phyloP scores from a whole-genome alignment of 257 asterid genomes.

The Solanum lycopersicoides region DNA sequence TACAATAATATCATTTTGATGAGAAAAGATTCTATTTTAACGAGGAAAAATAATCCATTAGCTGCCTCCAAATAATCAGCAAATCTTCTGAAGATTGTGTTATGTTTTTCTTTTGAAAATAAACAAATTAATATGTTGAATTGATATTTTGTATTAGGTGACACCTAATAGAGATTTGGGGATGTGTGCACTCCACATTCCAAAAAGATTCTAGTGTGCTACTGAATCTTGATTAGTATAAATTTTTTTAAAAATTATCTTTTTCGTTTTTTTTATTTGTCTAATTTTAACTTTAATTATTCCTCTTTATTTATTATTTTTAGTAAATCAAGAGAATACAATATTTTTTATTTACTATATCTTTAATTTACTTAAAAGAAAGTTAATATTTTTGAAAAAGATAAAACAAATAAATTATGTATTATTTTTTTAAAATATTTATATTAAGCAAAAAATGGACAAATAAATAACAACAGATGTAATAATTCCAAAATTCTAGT shows the following conservation, averaged over 20 bases:
- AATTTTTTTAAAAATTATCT: background rate
- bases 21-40: background rate
- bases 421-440: too few relatives aligned
- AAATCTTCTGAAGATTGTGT: background rate
- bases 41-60: background rate
- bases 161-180: background rate
- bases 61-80: background rate
- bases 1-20: background rate
- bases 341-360: too few relatives aligned
- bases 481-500: too few relatives aligned
- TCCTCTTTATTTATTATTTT: too few relatives aligned
- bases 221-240: background rate
- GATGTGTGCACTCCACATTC: background rate
- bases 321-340: too few relatives aligned
- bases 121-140: background rate
- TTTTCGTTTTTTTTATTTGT: too few relatives aligned
- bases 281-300: too few relatives aligned
- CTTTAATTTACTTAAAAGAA: too few relatives aligned
- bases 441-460: too few relatives aligned
- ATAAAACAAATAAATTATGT: too few relatives aligned
- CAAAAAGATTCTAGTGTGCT: background rate
- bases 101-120: background rate
- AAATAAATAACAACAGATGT: too few relatives aligned
- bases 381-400: too few relatives aligned
- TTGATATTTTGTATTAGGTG: background rate